phyloP scores from a whole-genome alignment of 306 rosid species.

The Sophora flavescens region DNA sequence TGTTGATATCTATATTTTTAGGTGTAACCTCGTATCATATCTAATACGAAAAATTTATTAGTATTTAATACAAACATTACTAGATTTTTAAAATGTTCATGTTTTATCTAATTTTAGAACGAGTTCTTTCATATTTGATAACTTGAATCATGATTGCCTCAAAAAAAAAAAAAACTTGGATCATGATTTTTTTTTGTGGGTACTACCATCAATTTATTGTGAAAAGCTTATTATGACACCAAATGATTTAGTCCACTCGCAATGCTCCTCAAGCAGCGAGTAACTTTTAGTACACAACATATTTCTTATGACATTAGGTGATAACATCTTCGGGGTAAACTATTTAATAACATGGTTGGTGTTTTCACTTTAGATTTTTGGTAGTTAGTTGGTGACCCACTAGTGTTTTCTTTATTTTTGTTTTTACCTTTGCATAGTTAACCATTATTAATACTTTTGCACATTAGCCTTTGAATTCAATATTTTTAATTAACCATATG shows the following conservation, averaged over 20 bases:
- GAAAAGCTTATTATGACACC: neutral
- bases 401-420: neutral
- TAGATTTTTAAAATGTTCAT: neutral
- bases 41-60: neutral
- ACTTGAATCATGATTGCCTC: neutral
- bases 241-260: neutral
- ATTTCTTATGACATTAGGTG: neutral
- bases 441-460: neutral
- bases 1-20: neutral
- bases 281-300: neutral
- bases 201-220: neutral
- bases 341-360: neutral
- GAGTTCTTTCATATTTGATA: neutral
- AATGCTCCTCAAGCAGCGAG: neutral
- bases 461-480: neutral
- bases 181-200: too few species aligned
- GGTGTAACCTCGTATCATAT: neutral
- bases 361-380: neutral
- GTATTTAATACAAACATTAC: neutral
- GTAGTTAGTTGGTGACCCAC: slow-evolving; percentile 21
- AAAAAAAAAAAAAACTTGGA: too few species aligned
- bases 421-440: neutral
- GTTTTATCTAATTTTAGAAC: neutral
- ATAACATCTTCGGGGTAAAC: neutral
- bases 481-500: slow-evolving; percentile 19